These are phyloP conservation scores for Hemileccinum impolitum DNA, from an alignment of 768 basidiomycete species.

Conservation along the genomic window DNA sequence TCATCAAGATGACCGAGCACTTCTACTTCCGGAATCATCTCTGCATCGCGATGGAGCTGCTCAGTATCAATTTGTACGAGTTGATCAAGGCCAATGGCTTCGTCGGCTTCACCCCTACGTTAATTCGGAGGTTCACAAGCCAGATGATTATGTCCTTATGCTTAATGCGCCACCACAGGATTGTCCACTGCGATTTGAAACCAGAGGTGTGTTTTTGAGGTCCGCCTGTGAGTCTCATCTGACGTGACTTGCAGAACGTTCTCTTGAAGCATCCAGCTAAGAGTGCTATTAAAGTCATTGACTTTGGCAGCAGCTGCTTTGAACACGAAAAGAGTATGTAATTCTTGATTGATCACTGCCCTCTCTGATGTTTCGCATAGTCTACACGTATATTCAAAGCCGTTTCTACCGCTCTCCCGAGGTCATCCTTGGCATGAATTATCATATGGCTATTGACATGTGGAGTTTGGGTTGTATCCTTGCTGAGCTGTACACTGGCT, in stretches of 20 bases:
- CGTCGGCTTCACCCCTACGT: slow-evolving; percentile 91
- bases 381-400: slow-evolving; percentile 99
- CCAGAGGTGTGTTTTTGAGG: slow-evolving; percentile 69
- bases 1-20: slow-evolving; percentile 97
- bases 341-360: background rate
- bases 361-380: slow-evolving; percentile 39
- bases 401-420: slow-evolving; percentile 99
- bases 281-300: slow-evolving; percentile 96
- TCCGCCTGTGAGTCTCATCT: background rate
- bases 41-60: slow-evolving; percentile 96
- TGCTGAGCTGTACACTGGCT: slow-evolving; percentile 95
- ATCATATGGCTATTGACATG: slow-evolving; percentile 99
- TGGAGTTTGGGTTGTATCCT: slow-evolving; percentile 99
- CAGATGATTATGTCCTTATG: slow-evolving; percentile 93
- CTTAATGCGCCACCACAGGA: slow-evolving; percentile 93
- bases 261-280: slow-evolving; percentile 91
- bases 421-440: slow-evolving; percentile 98
- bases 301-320: slow-evolving; percentile 97
- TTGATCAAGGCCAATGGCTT: slow-evolving; percentile 99
- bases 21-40: slow-evolving; percentile 98
- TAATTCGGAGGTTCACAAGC: slow-evolving; percentile 93
- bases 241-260: slow-evolving; percentile 65
- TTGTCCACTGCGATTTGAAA: slow-evolving; percentile 98
- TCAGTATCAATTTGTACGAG: slow-evolving; percentile 98
- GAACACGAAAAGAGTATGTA: slow-evolving; percentile 95